Evolutionary conservation across 371 early-diverging fungal species (phyloP), one percentile per base, ranked within the genome.

Genomic region (Mortierella sp.): DNA sequence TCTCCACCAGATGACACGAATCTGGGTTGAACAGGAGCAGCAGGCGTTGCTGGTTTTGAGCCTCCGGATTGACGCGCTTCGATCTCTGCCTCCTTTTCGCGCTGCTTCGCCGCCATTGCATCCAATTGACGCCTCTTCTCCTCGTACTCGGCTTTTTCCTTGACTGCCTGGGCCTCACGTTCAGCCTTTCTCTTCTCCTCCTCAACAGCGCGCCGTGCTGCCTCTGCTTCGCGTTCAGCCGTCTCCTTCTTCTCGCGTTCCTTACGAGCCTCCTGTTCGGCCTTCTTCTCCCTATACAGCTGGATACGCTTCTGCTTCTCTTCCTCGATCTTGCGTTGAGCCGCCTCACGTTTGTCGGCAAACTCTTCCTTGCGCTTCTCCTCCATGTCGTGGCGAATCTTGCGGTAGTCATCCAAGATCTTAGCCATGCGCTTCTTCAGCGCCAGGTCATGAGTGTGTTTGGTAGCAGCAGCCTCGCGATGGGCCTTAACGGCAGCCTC

Each of bases 331-430:
- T 85, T 85, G 37, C 59, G 79, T 46, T 85, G 80, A 31, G 83
- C 82, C 34, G 81, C 85, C 54, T 77, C 80, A 19, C 80, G 81
- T 63, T 80, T 80, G 43, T 86, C 87, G 39, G 84, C 86, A 57
- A 85, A 67, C 29, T 82, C 79, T 46, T 81, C 83, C 57, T 82
- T 63, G 34, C 83, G 85, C 41, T 85, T 82, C 28, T 80, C 71
- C 60, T 90, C 86, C 57, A 92, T 79, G 55, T 86, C 81, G 28
- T 57, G 61, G 68, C 89, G 91, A 81, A 85, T 87, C 3, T 66
- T 72, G n/a, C 72, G 76, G 80, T 91, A 96, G 80, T 97, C 96
- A 37, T 77, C 87, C 63, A 91, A 29, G 77, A 98, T 94, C 64
- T 93, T 90, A 50, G 63, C 39, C 71, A 98, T 80, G 37, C 96